Conservation (phyloP, 2,329 filamentous ascomycete genomes). For the Fusarium chaquense region DNA sequence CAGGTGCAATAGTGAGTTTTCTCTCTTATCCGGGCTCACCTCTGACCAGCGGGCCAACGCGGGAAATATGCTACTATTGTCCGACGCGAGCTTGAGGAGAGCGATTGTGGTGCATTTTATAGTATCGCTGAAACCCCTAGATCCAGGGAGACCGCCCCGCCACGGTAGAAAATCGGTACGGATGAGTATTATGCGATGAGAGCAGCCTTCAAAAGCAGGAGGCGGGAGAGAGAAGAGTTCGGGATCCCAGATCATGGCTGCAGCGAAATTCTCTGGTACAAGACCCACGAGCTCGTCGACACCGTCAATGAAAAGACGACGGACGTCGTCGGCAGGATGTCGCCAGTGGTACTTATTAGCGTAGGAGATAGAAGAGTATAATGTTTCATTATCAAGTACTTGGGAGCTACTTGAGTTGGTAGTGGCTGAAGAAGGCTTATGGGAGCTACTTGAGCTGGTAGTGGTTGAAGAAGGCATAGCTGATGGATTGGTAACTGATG, state of each 20-base stretch:
- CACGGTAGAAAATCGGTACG: not conserved
- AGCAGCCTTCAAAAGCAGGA: not conserved
- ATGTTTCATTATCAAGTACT: not conserved
- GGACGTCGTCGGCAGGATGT: constrained; percentile 2
- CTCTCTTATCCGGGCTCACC: constrained; percentile 29
- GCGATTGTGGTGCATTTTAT: constrained; percentile 1
- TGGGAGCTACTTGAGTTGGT: not conserved
- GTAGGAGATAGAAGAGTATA: constrained; percentile 35
- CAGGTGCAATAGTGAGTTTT: constrained; percentile 50
- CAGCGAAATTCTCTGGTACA: constrained; percentile 25
- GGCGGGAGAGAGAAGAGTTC: not conserved
- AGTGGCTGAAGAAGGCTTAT: not conserved
- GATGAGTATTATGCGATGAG: constrained; percentile 23
- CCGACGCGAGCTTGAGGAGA: constrained; percentile 30
- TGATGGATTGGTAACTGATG: not conserved
- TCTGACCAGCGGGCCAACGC: constrained; percentile 47
- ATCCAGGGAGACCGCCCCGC: not conserved
- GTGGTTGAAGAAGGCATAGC: not conserved
- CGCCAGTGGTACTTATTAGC: constrained; percentile 38
- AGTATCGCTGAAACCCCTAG: not conserved
- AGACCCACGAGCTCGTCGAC: constrained; percentile 40
- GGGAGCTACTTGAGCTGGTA: not conserved
- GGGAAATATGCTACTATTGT: constrained; percentile 43
- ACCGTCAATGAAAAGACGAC: constrained; percentile 35
- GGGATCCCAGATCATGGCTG: not conserved